Conservation (phyloP, 192 early-diverging fungal species). For the Piromyces finnis region DNA sequence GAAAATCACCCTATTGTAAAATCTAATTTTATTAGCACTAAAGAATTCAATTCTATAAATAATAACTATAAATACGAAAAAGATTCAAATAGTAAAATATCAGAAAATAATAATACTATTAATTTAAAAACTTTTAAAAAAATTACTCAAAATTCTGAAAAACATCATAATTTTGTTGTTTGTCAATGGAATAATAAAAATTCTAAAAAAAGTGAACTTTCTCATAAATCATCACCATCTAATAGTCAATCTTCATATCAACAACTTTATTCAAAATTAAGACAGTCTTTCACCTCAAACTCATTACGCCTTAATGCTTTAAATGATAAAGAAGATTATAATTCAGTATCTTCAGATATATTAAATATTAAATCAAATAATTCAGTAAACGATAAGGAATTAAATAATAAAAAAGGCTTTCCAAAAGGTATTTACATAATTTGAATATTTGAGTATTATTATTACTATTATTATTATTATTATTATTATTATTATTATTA, state of each 20-base stretch:
- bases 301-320: neutral
- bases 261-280: neutral
- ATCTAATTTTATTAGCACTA: neutral
- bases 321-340: neutral
- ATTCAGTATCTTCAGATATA: neutral
- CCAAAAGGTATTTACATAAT: no score
- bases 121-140: neutral
- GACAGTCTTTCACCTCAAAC: neutral
- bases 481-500: no score
- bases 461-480: no score
- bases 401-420: no score
- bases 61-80: neutral
- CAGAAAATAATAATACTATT: neutral
- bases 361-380: neutral
- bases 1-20: neutral
- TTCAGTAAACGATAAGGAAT: neutral
- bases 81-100: neutral
- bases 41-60: neutral
- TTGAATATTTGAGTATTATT: no score
- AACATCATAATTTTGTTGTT: neutral
- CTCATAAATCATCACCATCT: neutral
- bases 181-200: neutral
- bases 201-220: neutral
- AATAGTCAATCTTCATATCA: neutral
- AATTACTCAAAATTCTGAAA: neutral